phyloP scores from a whole-genome alignment of 371 early-diverging fungal species.

The Mortierella sp. region DNA sequence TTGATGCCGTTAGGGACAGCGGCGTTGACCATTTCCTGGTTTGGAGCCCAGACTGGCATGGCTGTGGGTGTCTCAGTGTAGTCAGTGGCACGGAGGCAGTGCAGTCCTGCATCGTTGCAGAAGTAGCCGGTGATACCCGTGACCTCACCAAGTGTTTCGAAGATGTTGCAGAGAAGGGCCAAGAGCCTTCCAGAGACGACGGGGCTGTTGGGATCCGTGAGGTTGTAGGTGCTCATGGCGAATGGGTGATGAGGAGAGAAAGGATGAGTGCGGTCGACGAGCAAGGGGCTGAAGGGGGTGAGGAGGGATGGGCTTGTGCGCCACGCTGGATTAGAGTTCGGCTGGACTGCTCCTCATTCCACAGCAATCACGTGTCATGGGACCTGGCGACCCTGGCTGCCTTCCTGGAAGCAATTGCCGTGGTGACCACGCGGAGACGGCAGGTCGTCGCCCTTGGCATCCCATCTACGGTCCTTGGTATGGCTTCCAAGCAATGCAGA shows the following conservation, averaged over 20 bases:
- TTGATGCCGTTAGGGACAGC: constrained; percentile 1
- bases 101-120: constrained; percentile 38
- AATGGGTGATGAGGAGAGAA: not conserved
- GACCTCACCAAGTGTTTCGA: constrained; percentile 31
- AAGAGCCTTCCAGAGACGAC: constrained; percentile 29
- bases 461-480: too few relatives aligned
- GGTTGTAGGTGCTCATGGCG: constrained; percentile 31
- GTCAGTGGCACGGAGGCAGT: constrained; percentile 27
- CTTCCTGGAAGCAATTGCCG: too few relatives aligned
- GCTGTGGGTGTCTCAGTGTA: constrained; percentile 31
- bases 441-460: too few relatives aligned
- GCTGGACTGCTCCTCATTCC: too few relatives aligned
- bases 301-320: too few relatives aligned
- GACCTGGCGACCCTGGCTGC: too few relatives aligned
- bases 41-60: constrained; percentile 35
- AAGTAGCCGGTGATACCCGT: constrained; percentile 26
- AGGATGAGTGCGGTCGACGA: too few relatives aligned
- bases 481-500: too few relatives aligned
- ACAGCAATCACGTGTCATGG: too few relatives aligned
- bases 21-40: constrained; percentile 25
- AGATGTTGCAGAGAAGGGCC: constrained; percentile 25
- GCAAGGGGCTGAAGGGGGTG: too few relatives aligned
- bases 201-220: constrained; percentile 37
- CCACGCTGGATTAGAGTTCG: too few relatives aligned
- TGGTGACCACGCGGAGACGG: too few relatives aligned